Base-by-base conservation (phyloP, 2,329 filamentous ascomycete genomes). In the Diaporthe ilicicola region DNA sequence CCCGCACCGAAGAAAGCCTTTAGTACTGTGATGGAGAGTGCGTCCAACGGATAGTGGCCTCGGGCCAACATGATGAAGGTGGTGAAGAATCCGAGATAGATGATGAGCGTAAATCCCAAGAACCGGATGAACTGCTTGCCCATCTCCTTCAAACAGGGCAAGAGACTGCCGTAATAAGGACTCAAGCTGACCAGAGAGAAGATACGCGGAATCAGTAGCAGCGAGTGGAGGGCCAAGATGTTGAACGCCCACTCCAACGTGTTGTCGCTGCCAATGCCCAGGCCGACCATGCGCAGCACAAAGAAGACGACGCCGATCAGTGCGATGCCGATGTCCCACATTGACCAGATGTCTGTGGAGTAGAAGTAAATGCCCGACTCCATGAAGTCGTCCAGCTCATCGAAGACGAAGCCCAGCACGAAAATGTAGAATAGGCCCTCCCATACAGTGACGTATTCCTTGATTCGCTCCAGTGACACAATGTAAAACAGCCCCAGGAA, bases 221-320 rank as follows among this genome's bases (percentile, higher is more conserved):
- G 68, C 6, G 68, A 70, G 61, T 59, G 68, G 12, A 70, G 59
- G 13, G 68, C 68, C 29, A 70, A 37, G 68, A 70, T 32, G 51
- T 37, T 70, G 51, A 70, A 70, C 22, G 68, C 68, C 68, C 59
- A 70, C 27, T 70, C 62, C 50, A 37, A 15, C 1, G 24, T 67
- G 5, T 12, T 42, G 17, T 56, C 68, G 42, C 55, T 53, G 13
- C 61, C 61, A n/a, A 24, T 70, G 51, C 29, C 24, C 22, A 70
- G 32, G 29, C 68, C 68, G 42, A 70, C n/a, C 59, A 70, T 56
- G 1, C 68, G 68, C n/a, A 70, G 53, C 29, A 70, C 68, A 44
- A 70, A 93, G 7, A 93, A 82, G 8, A 84, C 82, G 32, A 93
- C 78, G 74, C 68, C 68, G 19, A 70, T 59, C 4, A 70, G 32